Conservation (phyloP, 23 red algal genomes). For the Gracilaria gracilis region DNA sequence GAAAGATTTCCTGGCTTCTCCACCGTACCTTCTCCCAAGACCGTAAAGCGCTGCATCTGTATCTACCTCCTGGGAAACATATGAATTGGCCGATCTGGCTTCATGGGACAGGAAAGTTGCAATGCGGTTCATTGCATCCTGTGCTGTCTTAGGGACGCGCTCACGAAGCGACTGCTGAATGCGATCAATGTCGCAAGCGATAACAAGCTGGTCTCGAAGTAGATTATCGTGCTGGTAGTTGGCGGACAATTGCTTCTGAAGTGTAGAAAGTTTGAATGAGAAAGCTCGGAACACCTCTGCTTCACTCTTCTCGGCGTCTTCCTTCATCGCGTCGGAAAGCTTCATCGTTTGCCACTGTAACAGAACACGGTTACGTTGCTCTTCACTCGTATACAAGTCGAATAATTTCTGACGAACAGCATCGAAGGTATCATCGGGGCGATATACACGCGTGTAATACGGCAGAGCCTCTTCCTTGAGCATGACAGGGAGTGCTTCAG, state of each 20-base stretch:
- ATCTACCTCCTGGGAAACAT: background rate
- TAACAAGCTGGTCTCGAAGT: slow-evolving; percentile 31
- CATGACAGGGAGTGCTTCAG: slow-evolving; percentile 18
- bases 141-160: slow-evolving; percentile 7
- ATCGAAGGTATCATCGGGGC: background rate
- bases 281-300: background rate
- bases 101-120: slow-evolving; percentile 39
- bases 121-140: slow-evolving; percentile 29
- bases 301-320: slow-evolving; percentile 12
- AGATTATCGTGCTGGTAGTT: slow-evolving; percentile 33
- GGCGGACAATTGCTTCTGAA: slow-evolving; percentile 19
- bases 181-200: slow-evolving; percentile 9
- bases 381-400: slow-evolving; percentile 31
- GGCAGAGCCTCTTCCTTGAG: background rate
- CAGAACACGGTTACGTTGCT: slow-evolving; percentile 21
- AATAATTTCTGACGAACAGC: background rate
- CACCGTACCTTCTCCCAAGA: background rate
- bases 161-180: slow-evolving; percentile 24
- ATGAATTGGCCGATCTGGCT: background rate
- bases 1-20: slow-evolving; percentile 1
- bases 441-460: background rate
- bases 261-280: slow-evolving; percentile 21
- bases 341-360: slow-evolving; percentile 28
- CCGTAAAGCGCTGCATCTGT: background rate
- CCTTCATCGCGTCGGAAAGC: slow-evolving; percentile 16